Evolutionary conservation across 2,329 filamentous ascomycete species (phyloP), one percentile per base, ranked within the genome.

Genomic region (Stagonosporopsis rhizophila): DNA sequence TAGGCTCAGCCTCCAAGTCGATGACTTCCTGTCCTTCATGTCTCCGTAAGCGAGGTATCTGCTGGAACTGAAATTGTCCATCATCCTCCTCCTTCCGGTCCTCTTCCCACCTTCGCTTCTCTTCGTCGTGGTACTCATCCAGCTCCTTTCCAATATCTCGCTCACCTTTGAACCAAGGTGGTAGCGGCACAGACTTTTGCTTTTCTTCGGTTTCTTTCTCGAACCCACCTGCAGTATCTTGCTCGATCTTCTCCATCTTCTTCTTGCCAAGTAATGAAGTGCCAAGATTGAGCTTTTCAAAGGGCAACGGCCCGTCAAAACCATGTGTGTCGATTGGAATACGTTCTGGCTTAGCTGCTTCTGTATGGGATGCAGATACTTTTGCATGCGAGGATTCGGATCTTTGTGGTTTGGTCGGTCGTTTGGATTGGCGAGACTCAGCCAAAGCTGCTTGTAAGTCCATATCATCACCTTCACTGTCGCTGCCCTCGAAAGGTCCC

Each of bases 281-380:
- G 40, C 89, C 87, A 1, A 96, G 82, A 69, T 92, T 83, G 6
- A 89, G 78, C 46, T 83, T 94, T 65, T 96, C 92, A 69, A 99
- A 99, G 0, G 95, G 95, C 5, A 99, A 76, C 0, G 93, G 92
- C 0, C 94, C 94, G 62, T 86, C 85, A 69, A 96, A 90, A 3
- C 75, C 78, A 47, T 85, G 81, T 62, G 84, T 45, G 85, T 87
- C 9, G 82, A 68, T 3, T 6, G 32, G 6, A 6, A 14, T 38
- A 12, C 25, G 8, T 14, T 78, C 68, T 19, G 78, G 72, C 4
- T 75, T 69, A 23, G 72, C 62, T 44, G 75, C 72, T 3, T 59
- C 40, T 27, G 53, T 8, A 14, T 4, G 30, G 14, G 61, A 40
- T 28, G 56, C 38, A 42, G 56, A 28, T 9, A 45, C 44, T 27